Conservation (phyloP, 352 stramenopile genomes). For the Stramenopiles sp. region DNA sequence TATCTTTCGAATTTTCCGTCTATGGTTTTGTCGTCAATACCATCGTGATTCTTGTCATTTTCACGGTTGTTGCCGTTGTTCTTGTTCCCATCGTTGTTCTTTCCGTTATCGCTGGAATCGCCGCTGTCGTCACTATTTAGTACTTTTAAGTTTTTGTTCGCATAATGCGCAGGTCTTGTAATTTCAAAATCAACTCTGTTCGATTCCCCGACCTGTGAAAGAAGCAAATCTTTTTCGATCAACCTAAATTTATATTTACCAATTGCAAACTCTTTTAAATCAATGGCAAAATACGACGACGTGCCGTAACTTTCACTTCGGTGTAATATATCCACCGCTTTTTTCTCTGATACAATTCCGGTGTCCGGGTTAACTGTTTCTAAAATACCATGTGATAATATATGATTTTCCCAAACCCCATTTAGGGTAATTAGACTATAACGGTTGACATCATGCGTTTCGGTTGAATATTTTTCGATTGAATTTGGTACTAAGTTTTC, state of each 20-base stretch:
- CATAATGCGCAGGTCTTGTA: not conserved
- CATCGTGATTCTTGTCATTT: not conserved
- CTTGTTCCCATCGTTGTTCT: not conserved
- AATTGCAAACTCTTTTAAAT: conserved; percentile 10
- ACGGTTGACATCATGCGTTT: not conserved
- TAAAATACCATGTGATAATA: conserved; percentile 10
- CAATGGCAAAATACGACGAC: not conserved
- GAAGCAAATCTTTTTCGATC: not conserved
- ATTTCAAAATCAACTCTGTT: conserved; percentile 7
- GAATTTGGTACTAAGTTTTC: not conserved
- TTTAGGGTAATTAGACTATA: conserved; percentile 7
- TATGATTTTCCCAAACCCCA: not conserved
- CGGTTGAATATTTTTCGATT: conserved; percentile 9
- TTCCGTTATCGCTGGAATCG: not conserved
- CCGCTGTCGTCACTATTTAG: not conserved
- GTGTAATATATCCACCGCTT: not conserved
- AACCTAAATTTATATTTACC: conserved; percentile 9
- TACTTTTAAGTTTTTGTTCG: conserved; percentile 4
- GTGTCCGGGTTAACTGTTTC: not conserved
- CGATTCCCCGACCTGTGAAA: conserved; percentile 2
- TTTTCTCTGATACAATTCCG: not conserved
- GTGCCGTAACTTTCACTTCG: not conserved
- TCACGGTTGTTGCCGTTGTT: not conserved
- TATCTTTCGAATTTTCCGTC: not conserved
- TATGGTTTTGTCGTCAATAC: not conserved